Evolutionary conservation across 140 eudicot species (phyloP), one percentile per base, ranked within the genome.

Genomic region (Anethum foeniculum): DNA sequence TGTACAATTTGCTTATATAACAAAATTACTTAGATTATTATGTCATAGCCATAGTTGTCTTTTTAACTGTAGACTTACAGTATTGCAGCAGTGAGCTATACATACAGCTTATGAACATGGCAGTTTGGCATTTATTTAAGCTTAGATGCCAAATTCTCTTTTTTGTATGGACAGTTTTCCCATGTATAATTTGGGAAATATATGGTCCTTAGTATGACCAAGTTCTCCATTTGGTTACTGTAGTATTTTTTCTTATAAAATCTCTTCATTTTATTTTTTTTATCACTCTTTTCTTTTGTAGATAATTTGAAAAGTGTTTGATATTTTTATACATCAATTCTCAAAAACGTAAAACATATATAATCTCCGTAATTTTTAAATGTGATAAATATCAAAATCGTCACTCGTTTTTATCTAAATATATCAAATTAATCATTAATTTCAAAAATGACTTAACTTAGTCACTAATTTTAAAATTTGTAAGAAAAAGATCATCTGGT

Each of bases 31-130:
- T 44, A 28, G 75, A 13, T 41, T 68, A 68, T 68, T 68, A 34
- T 13, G 75, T 68, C 75, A 68, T 5, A 68, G 75, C 32, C 75
- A 68, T 5, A 68, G 11, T 68, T 68, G 75, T 68, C 69, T 32
- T 67, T 69, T 69, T 13, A 69, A 36, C 75, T 69, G 44, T 6
- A 32, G 75, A 4, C 44, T 32, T 68, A 68, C n/a, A 36, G n/a
- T 36, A 6, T 25, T 69, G 41, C 46, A 30, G 46, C 75, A 30
- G 25, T 69, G 30, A 39, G 47, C 8, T 15, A 38, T 75, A n/a
- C 30, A 16, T 75, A 75, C 13, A 43, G 78, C 13, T 75, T 25
- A 43, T 46, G 38, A 46, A 49, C 38, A 74, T 74, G 78, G 52
- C 48, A 39, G 27, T 72, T 72, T 72, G 51, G 54, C 77, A 73